Percentiles rank a stretch among this genome's conserved stretches.
phyloP scores from a whole-genome alignment of 306 rosid species.

The Alnus rubra region DNA sequence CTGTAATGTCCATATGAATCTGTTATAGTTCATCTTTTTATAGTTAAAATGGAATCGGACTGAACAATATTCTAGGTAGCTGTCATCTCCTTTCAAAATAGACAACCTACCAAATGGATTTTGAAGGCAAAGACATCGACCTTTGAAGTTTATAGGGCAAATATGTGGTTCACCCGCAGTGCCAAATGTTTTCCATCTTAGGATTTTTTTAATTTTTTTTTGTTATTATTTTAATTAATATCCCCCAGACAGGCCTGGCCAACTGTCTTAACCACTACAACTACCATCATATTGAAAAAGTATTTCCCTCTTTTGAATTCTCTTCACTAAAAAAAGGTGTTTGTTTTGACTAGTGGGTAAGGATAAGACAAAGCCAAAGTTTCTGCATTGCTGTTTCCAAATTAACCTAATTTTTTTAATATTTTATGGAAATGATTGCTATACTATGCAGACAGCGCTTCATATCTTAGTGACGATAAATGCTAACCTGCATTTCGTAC shows the following conservation, averaged over 20 bases:
- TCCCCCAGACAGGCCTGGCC: background rate
- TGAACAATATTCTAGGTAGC: no score
- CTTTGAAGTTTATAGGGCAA: background rate
- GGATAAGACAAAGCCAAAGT: conserved; percentile 5
- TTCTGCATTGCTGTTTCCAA: background rate
- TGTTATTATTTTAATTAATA: background rate
- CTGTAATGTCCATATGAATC: background rate
- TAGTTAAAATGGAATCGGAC: background rate
- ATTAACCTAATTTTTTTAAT: no score
- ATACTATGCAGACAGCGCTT: no score
- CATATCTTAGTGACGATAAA: no score
- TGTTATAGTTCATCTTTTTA: background rate
- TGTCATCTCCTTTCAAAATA: conserved; percentile 1
- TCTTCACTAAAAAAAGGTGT: background rate
- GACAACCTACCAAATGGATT: conserved; percentile 21
- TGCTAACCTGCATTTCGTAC: no score
- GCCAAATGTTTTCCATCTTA: background rate
- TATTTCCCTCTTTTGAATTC: background rate
- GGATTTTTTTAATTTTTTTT: background rate
- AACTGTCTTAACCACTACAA: background rate
- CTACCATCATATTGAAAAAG: background rate
- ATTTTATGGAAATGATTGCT: no score
- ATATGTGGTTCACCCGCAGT: background rate
- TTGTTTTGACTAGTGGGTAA: background rate
- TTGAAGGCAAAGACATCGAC: conserved; percentile 15